These are phyloP conservation scores for Colletotrichum plurivorum DNA, from an alignment of 2,329 filamentous ascomycete genomes.

Conservation along the genomic window DNA sequence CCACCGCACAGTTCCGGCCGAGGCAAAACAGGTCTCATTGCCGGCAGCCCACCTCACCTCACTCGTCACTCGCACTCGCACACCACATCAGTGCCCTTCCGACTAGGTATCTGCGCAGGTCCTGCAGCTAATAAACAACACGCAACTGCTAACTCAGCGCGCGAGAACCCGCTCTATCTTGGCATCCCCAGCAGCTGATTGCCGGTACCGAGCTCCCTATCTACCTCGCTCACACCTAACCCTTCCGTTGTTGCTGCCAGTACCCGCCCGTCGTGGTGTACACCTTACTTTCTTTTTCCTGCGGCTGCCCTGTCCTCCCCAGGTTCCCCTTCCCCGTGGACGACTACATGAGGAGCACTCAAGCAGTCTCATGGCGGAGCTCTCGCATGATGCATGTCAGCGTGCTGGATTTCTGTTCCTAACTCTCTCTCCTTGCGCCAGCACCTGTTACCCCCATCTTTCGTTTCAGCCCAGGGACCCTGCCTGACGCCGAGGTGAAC, in stretches of 20 bases:
- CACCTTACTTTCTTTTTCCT: conserved; percentile 16
- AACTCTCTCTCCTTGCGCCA: conserved; percentile 20
- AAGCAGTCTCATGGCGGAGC: conserved; percentile 34
- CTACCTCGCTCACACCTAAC: conserved; percentile 5
- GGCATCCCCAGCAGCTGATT: conserved; percentile 29
- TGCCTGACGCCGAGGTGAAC: conserved; percentile 18
- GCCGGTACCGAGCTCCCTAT: conserved; percentile 23
- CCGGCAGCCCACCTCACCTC: conserved; percentile 21
- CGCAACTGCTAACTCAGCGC: too few species aligned
- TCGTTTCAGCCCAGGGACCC: conserved; percentile 24
- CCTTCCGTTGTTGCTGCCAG: conserved; percentile 12
- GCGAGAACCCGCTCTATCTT: too few species aligned
- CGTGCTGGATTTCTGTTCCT: conserved; percentile 30
- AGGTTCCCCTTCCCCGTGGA: conserved; percentile 15
- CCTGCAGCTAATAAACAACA: neutral
- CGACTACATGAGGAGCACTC: conserved; percentile 15
- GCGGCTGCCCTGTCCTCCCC: conserved; percentile 9
- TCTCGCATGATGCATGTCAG: conserved; percentile 37
- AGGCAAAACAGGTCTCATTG: conserved; percentile 31
- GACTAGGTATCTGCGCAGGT: neutral
- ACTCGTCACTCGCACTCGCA: conserved; percentile 21
- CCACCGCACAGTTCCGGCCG: conserved; percentile 19
- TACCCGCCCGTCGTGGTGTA: conserved; percentile 27
- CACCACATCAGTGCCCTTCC: neutral
- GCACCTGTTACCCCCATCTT: conserved; percentile 18